Conservation (phyloP, 176 grass and related monocot species). For the Zea luxurians region DNA sequence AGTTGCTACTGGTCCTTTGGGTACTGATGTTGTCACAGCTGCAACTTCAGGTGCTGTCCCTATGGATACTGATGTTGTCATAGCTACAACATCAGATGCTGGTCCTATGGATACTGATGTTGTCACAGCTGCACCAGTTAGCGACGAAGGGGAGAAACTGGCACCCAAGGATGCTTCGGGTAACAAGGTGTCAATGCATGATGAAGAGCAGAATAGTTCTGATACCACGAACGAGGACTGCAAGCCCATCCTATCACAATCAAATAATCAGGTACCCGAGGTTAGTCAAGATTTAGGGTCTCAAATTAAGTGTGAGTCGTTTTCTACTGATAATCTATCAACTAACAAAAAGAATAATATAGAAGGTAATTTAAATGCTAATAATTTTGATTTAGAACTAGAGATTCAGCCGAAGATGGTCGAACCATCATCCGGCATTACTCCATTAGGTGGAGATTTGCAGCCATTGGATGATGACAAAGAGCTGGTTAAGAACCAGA, state of each 20-base stretch:
- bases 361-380: conserved; percentile 98
- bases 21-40: conserved; percentile 33
- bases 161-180: conserved; percentile 40
- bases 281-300: conserved; percentile 85
- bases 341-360: conserved; percentile 87
- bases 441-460: conserved; percentile 72
- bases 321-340: conserved; percentile 90
- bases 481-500: conserved; percentile 66
- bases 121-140: conserved; percentile 24
- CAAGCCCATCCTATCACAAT: conserved; percentile 45
- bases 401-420: conserved; percentile 93
- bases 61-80: conserved; percentile 30
- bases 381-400: conserved; percentile 99
- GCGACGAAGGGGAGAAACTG: conserved; percentile 31
- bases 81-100: too few species aligned
- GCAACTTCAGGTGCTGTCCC: conserved; percentile 41
- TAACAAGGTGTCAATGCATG: conserved; percentile 27
- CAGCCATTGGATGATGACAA: conserved; percentile 79
- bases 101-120: conserved; percentile 39
- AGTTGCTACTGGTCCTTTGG: conserved; percentile 42
- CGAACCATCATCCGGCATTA: conserved; percentile 72
- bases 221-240: conserved; percentile 48
- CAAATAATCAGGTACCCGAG: conserved; percentile 91
- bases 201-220: conserved; percentile 44
- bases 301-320: conserved; percentile 87